These are phyloP conservation scores for Tilletia indica DNA, from an alignment of 1,284 basidiomycete species.

Conservation along the genomic window DNA sequence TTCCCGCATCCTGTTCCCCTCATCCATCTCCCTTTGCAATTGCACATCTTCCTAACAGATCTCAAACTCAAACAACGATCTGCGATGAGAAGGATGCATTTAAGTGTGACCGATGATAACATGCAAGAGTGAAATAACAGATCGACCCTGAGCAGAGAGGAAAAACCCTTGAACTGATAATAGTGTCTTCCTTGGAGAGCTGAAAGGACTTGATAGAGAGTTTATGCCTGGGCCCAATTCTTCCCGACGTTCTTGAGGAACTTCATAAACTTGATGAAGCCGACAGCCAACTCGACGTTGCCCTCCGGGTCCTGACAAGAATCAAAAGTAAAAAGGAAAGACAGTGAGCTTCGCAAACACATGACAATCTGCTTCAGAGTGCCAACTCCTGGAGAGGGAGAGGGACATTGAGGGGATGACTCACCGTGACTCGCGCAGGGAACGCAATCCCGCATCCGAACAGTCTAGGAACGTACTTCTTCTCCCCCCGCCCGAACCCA, in stretches of 20 bases:
- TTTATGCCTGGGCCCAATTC: conserved; percentile 6
- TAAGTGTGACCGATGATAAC: too few relatives aligned
- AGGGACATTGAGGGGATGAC: not conserved
- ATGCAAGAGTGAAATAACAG: too few relatives aligned
- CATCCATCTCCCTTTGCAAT: too few relatives aligned
- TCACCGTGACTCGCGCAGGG: conserved; percentile 18
- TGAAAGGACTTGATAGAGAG: too few relatives aligned
- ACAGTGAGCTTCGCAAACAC: too few relatives aligned
- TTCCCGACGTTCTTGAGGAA: conserved; percentile 20
- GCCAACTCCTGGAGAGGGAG: not conserved
- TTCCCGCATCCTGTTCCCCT: too few relatives aligned
- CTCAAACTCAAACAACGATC: not conserved
- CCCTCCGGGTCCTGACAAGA: not conserved
- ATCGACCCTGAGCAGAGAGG: too few relatives aligned
- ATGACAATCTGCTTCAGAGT: not conserved
- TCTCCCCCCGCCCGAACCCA: not conserved
- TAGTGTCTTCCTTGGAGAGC: too few relatives aligned
- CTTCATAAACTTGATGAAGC: conserved; percentile 25
- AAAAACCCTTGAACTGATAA: too few relatives aligned
- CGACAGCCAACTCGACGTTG: conserved; percentile 24
- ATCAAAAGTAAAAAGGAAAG: not conserved
- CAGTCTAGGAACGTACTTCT: conserved; percentile 5
- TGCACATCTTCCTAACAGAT: too few relatives aligned
- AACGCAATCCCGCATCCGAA: conserved; percentile 26
- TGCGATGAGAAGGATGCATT: too few relatives aligned